Base-by-base conservation (phyloP, 1,284 basidiomycete species). In the Cerioporus squamosus region DNA sequence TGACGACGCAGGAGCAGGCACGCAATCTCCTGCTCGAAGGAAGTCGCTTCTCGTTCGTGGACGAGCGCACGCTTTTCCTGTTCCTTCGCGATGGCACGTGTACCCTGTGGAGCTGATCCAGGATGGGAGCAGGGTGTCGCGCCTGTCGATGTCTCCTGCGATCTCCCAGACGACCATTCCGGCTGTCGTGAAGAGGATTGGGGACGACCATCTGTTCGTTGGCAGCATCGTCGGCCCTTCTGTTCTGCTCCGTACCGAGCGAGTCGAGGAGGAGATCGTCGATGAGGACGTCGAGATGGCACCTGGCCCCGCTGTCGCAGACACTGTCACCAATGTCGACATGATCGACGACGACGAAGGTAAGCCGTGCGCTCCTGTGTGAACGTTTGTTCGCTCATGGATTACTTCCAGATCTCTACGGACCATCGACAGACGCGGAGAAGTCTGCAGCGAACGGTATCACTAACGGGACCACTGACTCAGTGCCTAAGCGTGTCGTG, bases 321-420 rank as follows among this genome's bases (percentile, higher is more conserved):
- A 84, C 60, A 66, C 77, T 38, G 72, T 74, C 22, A 76, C 81
- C 44, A 76, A 79, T 10, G 90, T 91, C 84, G 90, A 93, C 62
- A 74, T 91, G 50, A 91, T 94, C 68, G 94, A 96, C 61, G 93
- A 94, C 70, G 85, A 85, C 71, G 86, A 52, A 49, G 61, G 45
- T 60, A 26, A 46, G 44, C 60, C 24, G 42, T 59, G 43, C 59
- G 26, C 40, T 5, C 17, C 9, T 8, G n/a, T 26, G 51, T 40
- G 31, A 17, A 36, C 10, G 9, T 14, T 14, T 8, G 9, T 10
- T 2, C 42, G 36, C 40, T 62, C 12, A 55, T 9, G 23, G n/a
- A n/a, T n/a, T n/a, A n/a, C n/a, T n/a, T n/a, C n/a, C 45, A 91
- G 90, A 92, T 72, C 79, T 92, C n/a, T 92, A 92, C 63, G 89